Conservation (phyloP, 2,329 filamentous ascomycete species). For the Tolypocladium cylindrosporum region DNA sequence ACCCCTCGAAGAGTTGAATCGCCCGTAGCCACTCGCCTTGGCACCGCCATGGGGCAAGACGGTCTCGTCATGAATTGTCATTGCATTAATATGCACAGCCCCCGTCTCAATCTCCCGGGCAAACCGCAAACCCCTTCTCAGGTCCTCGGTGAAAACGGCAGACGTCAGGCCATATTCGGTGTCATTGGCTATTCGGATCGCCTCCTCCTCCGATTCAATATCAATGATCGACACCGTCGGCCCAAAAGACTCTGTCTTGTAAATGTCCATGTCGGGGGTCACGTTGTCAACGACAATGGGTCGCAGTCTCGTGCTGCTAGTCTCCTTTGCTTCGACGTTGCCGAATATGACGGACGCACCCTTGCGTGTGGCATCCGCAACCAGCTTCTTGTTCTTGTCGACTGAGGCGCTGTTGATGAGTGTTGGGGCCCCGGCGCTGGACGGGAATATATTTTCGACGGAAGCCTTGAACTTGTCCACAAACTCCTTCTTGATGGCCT, state of each 20-base stretch:
- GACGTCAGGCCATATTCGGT: slow-evolving; percentile 67
- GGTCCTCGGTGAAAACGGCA: slow-evolving; percentile 63
- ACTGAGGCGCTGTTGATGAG: slow-evolving; percentile 60
- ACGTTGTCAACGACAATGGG: slow-evolving; percentile 61
- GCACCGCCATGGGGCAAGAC: slow-evolving; percentile 55
- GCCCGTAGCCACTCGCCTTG: slow-evolving; percentile 54
- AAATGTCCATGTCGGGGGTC: slow-evolving; percentile 58
- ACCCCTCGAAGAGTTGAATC: slow-evolving; percentile 45
- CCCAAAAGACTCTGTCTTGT: slow-evolving; percentile 66
- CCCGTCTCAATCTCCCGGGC: slow-evolving; percentile 56
- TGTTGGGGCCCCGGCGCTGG: slow-evolving; percentile 55
- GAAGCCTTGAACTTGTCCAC: slow-evolving; percentile 29
- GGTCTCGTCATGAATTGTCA: slow-evolving; percentile 56
- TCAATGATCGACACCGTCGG: slow-evolving; percentile 60
- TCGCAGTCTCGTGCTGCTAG: slow-evolving; percentile 35
- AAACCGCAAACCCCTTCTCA: slow-evolving; percentile 48
- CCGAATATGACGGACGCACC: slow-evolving; percentile 46
- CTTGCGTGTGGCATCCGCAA: slow-evolving; percentile 57
- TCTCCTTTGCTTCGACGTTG: slow-evolving; percentile 19
- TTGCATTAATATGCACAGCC: slow-evolving; percentile 56
- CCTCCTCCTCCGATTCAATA: slow-evolving; percentile 61
- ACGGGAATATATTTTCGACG: slow-evolving; percentile 32
- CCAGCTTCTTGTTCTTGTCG: slow-evolving; percentile 54
- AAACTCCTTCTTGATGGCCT: slow-evolving; percentile 35
- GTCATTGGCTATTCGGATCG: slow-evolving; percentile 66